Evolutionary conservation across 805 yeast genomes (phyloP), one percentile per base, ranked within the genome.

Genomic region (Starmerella kuoi): DNA sequence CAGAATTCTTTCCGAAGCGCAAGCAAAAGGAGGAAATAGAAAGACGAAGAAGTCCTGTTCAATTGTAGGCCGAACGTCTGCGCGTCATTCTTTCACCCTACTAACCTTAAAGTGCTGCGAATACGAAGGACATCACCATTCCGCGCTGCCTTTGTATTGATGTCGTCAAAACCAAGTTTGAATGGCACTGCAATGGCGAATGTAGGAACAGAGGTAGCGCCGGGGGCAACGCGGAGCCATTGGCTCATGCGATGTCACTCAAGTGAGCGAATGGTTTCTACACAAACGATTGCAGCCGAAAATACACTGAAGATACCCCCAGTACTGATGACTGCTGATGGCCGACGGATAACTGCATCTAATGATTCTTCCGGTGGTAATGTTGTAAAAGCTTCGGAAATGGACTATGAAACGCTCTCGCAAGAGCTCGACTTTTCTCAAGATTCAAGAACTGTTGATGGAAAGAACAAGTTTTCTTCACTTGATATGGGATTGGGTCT

Each of bases 161-260:
- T 20, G 22, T 17, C 27, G 15, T 9, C 22, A 5, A 19, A 38
- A 14, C 15, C 22, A 14, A 8, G 4, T 21, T 12, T 19, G 11
- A 8, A 9, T 6, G 6, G 14, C 23, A 4, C 18, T 7, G 7
- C 15, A 8, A 19, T 14, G 6, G 11, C 19, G 8, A 14, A 21
- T 14, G 18, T 33, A 19, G 26, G 35, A 11, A 28, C 22, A 25
- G 35, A 12, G 31, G 23, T 25, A 31, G 25, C 26, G 26, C 41
- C 41, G 12, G 41, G 41, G 14, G 35, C 30, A 8, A 30, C 41
- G 8, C 35, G 41, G 19, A 18, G 26, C 7, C 28, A 37, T 24
- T 37, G 40, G 40, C 31, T 22, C 17, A 37, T 37, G 40, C 20
- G 15, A 9, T 37, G 40, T 22, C 11, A 18, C 35, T n/a, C n/a